Evolutionary conservation across 1,139 yeast species (phyloP), one percentile per base, ranked within the genome.

Genomic region (Debaryomycetaceae sp.): DNA sequence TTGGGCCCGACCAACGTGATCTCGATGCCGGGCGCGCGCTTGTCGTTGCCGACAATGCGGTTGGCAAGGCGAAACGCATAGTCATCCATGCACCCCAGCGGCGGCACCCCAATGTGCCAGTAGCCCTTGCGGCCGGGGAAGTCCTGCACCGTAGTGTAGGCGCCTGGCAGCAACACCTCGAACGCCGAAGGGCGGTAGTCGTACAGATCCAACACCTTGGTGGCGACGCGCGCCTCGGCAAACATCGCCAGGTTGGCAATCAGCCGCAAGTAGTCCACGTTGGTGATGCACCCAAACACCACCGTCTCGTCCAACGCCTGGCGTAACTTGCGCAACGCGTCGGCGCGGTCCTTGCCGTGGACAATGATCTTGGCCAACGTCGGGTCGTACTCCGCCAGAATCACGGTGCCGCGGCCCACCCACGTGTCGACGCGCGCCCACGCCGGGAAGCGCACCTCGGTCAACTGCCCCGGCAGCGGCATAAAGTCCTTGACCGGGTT

Each of bases 31-130:
- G 97, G 95, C 11, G 95, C 83, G 28, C 71, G 65, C 44, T 66
- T 59, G 45, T 82, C 75, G 57, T 91, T 89, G 38, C 96, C 96
- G 32, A 91, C 96, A 50, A 85, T 77, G 52, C 83, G 67, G 64
- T 91, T 89, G 19, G 95, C 96, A 40, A 86, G 55, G 51, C 96
- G 73, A 65, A 88, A 89, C 2, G 96, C 78, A 47, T 80, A 88
- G 39, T 81, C 76, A 59, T 91, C 97, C 97, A 91, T 91, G 41
- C 97, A 96, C 28, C 98, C 98, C 23, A 96, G 85, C 7, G 97
- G 97, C 18, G 98, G 98, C 34, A 91, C 96, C 54, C 98, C 98
- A 45, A 83, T 62, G 44, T 67, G 71, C 97, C 97, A 91, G 54
- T 82, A 75, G 10, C 89, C 83, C 37, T 69, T 69, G 65, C 97